These are phyloP conservation scores for Aspergillus sp. DNA, from an alignment of 2,329 filamentous ascomycete species.

Conservation along the genomic window DNA sequence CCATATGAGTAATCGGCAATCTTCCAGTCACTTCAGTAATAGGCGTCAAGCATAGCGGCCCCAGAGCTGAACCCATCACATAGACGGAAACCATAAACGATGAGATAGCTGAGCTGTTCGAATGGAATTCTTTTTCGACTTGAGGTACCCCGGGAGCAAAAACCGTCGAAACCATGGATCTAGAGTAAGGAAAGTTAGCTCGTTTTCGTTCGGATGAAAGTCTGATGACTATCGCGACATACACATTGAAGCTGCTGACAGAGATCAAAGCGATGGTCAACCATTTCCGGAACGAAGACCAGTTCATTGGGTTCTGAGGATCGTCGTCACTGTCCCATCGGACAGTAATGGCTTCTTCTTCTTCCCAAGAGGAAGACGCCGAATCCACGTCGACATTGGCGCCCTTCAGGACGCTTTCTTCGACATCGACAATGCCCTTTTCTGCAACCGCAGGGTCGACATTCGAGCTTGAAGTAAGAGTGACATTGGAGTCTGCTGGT, in stretches of 20 bases:
- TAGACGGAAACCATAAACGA: slow-evolving; percentile 52
- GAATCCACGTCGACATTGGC: slow-evolving; percentile 3
- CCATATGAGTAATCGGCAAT: slow-evolving; percentile 45
- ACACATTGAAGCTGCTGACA: slow-evolving; percentile 13
- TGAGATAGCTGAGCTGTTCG: slow-evolving; percentile 31
- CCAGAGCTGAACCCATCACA: slow-evolving; percentile 50
- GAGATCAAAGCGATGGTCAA: slow-evolving; percentile 11
- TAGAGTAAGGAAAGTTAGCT: slow-evolving; percentile 1
- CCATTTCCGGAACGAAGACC: slow-evolving; percentile 10
- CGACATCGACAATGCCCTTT: slow-evolving; percentile 4
- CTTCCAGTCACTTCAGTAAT: slow-evolving; percentile 58
- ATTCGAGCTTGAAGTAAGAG: slow-evolving; percentile 2
- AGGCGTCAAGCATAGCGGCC: slow-evolving; percentile 50
- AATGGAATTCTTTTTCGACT: slow-evolving; percentile 38
- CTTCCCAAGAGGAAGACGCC: slow-evolving; percentile 4
- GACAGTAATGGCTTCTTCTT: slow-evolving; percentile 4
- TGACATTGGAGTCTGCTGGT: slow-evolving; percentile 1
- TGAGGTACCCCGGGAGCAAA: slow-evolving; percentile 30
- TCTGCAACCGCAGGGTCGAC: slow-evolving; percentile 3
- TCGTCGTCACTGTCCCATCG: slow-evolving; percentile 10
- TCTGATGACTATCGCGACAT: background rate
- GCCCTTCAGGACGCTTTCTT: background rate
- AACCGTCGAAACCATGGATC: slow-evolving; percentile 31
- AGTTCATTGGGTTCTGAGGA: slow-evolving; percentile 13
- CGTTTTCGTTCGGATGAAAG: background rate